Base-by-base conservation (phyloP, 2,329 filamentous ascomycete species). In the Colletotrichum lindemuthianum region DNA sequence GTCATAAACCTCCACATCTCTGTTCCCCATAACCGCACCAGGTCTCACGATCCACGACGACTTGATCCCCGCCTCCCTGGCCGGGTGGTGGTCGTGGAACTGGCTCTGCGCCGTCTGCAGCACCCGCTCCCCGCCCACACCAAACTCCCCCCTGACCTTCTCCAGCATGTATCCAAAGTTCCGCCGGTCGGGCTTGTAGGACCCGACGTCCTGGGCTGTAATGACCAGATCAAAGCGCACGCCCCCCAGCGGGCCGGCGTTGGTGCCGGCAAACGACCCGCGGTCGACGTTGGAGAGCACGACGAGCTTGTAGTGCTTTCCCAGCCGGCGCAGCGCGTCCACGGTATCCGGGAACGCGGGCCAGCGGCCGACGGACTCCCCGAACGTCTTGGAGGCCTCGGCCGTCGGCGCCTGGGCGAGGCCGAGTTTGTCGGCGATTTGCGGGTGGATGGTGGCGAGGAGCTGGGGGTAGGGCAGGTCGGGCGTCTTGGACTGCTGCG, bases 161-260 rank as follows among this genome's bases (percentile, higher is more conserved):
- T 77, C 73, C 5, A 92, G 72, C 81, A 92, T 81, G 71, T 88
- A 87, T 60, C 86, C 81, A 63, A 93, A 93, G 67, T 92, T 92
- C 55, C 78, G 77, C 36, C 79, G 70, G 68, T 88, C 82, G 0
- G 91, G 91, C 76, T 93, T 93, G 72, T 92, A 93, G 12, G 82
- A 84, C 0, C 90, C 90, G 34, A 93, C 85, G 44, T 92, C 88
- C 72, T 92, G 81, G 0, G 90, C 91, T 0, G 89, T 92, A 71
- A 90, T 84, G 41, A 91, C 77, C 3, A 84, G 80, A 69, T 90
- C 88, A 70, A 92, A 83, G 1, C 79, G 69, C 32, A 84, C 78
- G 1, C 80, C 81, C 41, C 80, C 69, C 2, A 89, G 73, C 0
- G 84, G 81, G 0, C 83, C 80, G 1, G 76, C 71, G 12, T 82